A percentile compares a stretch with the other conserved stretches of the same genome.
Evolutionary conservation across 2,329 filamentous ascomycete genomes (phyloP).

Genomic region (Hypoxylon sp.): DNA sequence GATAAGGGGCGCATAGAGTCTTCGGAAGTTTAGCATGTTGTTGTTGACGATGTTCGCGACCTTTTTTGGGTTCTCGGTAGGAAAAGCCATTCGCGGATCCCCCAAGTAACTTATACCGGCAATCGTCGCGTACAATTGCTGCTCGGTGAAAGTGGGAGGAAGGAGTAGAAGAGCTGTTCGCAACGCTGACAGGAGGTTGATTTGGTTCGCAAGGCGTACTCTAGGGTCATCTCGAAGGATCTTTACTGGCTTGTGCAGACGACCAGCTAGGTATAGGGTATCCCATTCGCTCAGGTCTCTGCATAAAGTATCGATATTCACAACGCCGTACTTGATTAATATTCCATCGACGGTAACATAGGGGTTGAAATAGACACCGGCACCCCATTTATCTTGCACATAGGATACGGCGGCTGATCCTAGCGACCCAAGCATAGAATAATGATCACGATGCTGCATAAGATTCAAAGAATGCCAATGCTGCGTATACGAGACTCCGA

Average conservation of each 20-base stretch:
- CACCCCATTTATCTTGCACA: constrained; percentile 89
- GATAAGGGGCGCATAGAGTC: constrained; percentile 90
- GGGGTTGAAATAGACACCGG: constrained; percentile 97
- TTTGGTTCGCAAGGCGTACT: constrained; percentile 93
- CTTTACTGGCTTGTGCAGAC: constrained; percentile 95
- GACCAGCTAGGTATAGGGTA: constrained; percentile 94
- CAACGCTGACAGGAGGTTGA: constrained; percentile 92
- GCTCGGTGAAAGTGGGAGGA: constrained; percentile 86
- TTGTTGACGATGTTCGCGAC: constrained; percentile 93
- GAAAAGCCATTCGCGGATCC: constrained; percentile 93
- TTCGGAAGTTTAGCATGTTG: constrained; percentile 91
- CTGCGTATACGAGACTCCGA: constrained; percentile 92
- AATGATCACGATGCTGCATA: constrained; percentile 88
- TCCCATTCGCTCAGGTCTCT: constrained; percentile 91
- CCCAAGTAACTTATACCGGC: constrained; percentile 94
- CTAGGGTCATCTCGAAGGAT: constrained; percentile 94
- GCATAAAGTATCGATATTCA: constrained; percentile 91
- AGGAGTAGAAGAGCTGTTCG: constrained; percentile 90
- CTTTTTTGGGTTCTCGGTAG: constrained; percentile 91
- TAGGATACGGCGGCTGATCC: constrained; percentile 87
- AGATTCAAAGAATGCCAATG: constrained; percentile 98
- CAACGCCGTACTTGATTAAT: constrained; percentile 97
- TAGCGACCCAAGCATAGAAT: constrained; percentile 85
- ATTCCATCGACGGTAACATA: constrained; percentile 95
- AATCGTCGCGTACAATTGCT: constrained; percentile 89